Conservation (phyloP, 257 asterid genomes). For the Osmanthus fragrans region DNA sequence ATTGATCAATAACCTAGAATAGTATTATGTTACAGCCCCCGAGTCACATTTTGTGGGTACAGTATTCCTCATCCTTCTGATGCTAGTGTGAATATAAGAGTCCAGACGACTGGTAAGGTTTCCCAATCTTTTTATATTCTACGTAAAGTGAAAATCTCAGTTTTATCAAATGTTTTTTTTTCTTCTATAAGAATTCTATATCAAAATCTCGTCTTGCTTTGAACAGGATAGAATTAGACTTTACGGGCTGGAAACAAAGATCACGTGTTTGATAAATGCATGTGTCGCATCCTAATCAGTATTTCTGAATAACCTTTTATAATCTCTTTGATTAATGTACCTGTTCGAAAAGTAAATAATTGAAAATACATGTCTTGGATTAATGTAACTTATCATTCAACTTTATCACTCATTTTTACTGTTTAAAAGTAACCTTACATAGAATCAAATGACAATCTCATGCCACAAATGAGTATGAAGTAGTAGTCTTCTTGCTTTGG, state of each 20-base stretch:
- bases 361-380: too few relatives aligned
- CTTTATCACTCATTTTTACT: background rate
- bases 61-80: slow-evolving; percentile 98
- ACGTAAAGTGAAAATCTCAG: background rate
- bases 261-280: background rate
- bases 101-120: slow-evolving; percentile 83
- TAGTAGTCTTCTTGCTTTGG: background rate
- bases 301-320: background rate
- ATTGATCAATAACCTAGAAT: slow-evolving; percentile 1
- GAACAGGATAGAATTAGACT: background rate
- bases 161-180: background rate
- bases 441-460: background rate
- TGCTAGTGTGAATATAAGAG: slow-evolving; percentile 84
- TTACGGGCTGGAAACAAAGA: background rate
- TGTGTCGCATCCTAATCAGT: background rate
- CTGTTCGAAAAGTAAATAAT: background rate
- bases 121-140: background rate
- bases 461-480: background rate
- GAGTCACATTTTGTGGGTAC: slow-evolving; percentile 82
- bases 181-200: background rate
- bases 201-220: background rate
- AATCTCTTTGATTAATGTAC: background rate
- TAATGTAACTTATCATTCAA: background rate
- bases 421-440: background rate
- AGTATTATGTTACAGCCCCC: slow-evolving; percentile 58